Percentiles rank a stretch among this genome's conserved stretches.
phyloP scores from a whole-genome alignment of 768 basidiomycete genomes.

The Neoboletus magnificus region DNA sequence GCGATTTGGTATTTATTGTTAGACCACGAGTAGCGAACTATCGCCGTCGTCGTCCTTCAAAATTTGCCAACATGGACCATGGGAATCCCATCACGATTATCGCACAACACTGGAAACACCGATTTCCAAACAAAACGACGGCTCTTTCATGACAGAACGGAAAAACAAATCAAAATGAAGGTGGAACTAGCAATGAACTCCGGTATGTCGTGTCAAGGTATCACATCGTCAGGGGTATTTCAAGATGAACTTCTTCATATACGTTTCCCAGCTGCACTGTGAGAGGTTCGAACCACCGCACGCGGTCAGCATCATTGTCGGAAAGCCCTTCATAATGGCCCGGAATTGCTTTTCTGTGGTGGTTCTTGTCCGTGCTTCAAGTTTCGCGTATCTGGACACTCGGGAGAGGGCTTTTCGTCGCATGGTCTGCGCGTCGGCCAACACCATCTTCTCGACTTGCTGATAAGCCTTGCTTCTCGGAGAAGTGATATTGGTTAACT shows the following conservation, averaged over 20 bases:
- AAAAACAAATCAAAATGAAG: slow-evolving; percentile 1
- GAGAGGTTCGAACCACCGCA: slow-evolving; percentile 50
- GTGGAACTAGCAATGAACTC: slow-evolving; percentile 1
- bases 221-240: slow-evolving; percentile 49
- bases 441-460: slow-evolving; percentile 40
- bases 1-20: neutral
- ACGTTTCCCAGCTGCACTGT: slow-evolving; percentile 56
- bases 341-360: slow-evolving; percentile 24
- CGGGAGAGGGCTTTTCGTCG: slow-evolving; percentile 10
- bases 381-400: slow-evolving; percentile 3
- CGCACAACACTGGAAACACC: neutral
- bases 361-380: slow-evolving; percentile 20
- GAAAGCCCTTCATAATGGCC: slow-evolving; percentile 34
- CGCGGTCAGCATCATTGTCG: slow-evolving; percentile 29
- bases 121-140: slow-evolving; percentile 22
- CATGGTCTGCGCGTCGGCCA: slow-evolving; percentile 32
- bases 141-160: slow-evolving; percentile 3
- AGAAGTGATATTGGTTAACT: slow-evolving; percentile 34
- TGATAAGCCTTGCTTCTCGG: slow-evolving; percentile 42
- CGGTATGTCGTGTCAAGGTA: neutral
- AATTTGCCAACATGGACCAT: neutral
- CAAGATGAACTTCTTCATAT: slow-evolving; percentile 62
- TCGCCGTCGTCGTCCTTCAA: slow-evolving; percentile 3
- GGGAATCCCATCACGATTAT: neutral
- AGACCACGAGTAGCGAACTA: slow-evolving; percentile 3